A percentile compares a stretch with the other conserved stretches of the same genome.
These are phyloP conservation scores for Mortierella claussenii DNA, from an alignment of 192 early-diverging fungal species.

Conservation along the genomic window DNA sequence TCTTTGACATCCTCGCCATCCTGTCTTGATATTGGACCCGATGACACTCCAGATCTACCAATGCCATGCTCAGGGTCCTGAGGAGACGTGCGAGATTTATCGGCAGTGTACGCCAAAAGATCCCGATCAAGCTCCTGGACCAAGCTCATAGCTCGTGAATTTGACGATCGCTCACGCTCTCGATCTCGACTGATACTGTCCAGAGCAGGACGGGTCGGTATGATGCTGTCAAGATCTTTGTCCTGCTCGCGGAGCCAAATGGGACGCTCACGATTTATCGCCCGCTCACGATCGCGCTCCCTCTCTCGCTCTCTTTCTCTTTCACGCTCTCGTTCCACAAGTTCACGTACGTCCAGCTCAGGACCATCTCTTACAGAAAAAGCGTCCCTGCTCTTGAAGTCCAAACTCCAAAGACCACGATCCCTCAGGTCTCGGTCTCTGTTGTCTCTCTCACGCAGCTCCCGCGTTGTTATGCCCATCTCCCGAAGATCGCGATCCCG, in stretches of 20 bases:
- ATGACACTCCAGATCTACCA: background rate
- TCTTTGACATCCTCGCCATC: background rate
- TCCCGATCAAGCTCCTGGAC: constrained; percentile 39
- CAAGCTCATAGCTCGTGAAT: constrained; percentile 5
- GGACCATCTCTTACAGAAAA: constrained; percentile 20
- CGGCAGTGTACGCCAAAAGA: constrained; percentile 15
- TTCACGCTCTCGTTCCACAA: constrained; percentile 44
- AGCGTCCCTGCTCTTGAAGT: constrained; percentile 16
- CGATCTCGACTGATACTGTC: constrained; percentile 21
- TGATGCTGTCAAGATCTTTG: constrained; percentile 23
- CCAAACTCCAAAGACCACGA: constrained; percentile 26
- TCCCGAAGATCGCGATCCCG: constrained; percentile 39
- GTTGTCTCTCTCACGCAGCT: constrained; percentile 34
- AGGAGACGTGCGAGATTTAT: constrained; percentile 19
- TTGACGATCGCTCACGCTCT: constrained; percentile 27
- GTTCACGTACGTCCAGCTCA: constrained; percentile 37
- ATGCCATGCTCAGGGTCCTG: background rate
- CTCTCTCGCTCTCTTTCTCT: constrained; percentile 34
- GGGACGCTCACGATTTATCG: constrained; percentile 31
- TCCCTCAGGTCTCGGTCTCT: constrained; percentile 32
- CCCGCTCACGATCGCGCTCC: constrained; percentile 33
- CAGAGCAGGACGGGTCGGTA: constrained; percentile 15
- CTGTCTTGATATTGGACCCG: background rate
- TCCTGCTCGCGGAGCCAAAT: constrained; percentile 35
- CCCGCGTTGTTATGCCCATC: constrained; percentile 31